Evolutionary conservation across 2,329 filamentous ascomycete genomes (phyloP).

Genomic region (Pyrenophora tritici-repentis): DNA sequence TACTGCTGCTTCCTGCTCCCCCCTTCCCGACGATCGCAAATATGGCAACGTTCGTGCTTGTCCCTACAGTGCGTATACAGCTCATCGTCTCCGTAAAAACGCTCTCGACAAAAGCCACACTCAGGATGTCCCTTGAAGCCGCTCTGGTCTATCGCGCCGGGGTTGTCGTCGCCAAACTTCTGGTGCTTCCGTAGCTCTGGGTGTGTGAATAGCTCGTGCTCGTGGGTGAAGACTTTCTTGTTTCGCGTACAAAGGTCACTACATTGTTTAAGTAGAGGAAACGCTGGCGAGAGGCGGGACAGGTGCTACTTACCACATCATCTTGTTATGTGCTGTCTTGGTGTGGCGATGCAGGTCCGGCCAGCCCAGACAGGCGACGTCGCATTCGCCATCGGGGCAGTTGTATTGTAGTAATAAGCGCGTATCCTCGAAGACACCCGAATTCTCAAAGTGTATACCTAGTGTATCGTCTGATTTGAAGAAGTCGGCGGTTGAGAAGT

Average conservation of each 20-base stretch:
- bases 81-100: constrained; percentile 96
- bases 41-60: constrained; percentile 92
- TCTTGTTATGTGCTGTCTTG: constrained; percentile 77
- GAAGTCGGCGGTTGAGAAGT: constrained; percentile 76
- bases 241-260: constrained; percentile 87
- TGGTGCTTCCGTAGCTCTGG: constrained; percentile 86
- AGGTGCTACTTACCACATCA: constrained; percentile 68
- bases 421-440: constrained; percentile 89
- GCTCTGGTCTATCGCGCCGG: constrained; percentile 87
- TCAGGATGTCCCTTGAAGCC: constrained; percentile 96
- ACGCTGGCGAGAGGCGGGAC: background rate
- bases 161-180: constrained; percentile 85
- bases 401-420: constrained; percentile 89
- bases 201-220: constrained; percentile 88
- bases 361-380: constrained; percentile 83
- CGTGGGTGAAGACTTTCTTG: constrained; percentile 98
- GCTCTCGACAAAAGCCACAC: constrained; percentile 86
- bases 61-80: constrained; percentile 91
- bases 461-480: constrained; percentile 80
- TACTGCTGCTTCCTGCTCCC: constrained; percentile 77
- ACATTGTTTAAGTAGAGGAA: constrained; percentile 11
- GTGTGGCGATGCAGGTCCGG: constrained; percentile 82
- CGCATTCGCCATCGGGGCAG: constrained; percentile 83
- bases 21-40: constrained; percentile 74
- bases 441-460: constrained; percentile 87